Base-by-base conservation (phyloP, 2,329 filamentous ascomycete genomes). In the Alternaria sp. region DNA sequence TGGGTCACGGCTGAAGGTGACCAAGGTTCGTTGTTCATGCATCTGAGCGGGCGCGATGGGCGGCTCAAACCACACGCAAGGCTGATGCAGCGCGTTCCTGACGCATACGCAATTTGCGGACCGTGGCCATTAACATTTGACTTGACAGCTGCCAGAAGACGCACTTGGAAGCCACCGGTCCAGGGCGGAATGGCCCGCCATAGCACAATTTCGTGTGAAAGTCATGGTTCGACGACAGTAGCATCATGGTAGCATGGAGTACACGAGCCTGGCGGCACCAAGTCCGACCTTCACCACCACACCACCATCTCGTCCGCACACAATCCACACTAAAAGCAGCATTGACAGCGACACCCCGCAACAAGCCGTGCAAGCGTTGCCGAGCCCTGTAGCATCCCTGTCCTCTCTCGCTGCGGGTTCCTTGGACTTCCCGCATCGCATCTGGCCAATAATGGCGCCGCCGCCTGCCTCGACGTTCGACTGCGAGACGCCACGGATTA, bases 61-160 rank as follows among this genome's bases (percentile, higher is more conserved):
- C 75, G 76, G 76, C 74, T 78, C 73, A 73, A 72, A 66, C 65
- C 60, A 64, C 57, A 51, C 40, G 51, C 53, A 48, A 78, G 76
- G 77, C 77, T 79, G 75, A 76, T 74, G 74, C 73, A 74, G 66
- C 71, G 72, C 72, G 76, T 79, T 78, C 77, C 77, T 79, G 77
- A 77, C 75, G 77, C 76, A 79, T 74, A 79, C 76, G 77, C 76
- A 79, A 79, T 79, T 78, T 73, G 73, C 74, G 63, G 67, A 72
- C 73, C 71, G 70, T 71, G 65, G 70, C 22, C 46, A 49, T 32
- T 49, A 49, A 72, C 73, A 70, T 75, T 74, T 74, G 74, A 76
- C 74, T 74, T 74, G 74, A 76, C 74, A 71, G 67, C 69, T 69
- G 68, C 69, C 67, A 71, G 63, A 67, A 63, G 63, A 67, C 52